phyloP scores from a whole-genome alignment of 1,139 yeast genomes.

The Protomyces gravidus region DNA sequence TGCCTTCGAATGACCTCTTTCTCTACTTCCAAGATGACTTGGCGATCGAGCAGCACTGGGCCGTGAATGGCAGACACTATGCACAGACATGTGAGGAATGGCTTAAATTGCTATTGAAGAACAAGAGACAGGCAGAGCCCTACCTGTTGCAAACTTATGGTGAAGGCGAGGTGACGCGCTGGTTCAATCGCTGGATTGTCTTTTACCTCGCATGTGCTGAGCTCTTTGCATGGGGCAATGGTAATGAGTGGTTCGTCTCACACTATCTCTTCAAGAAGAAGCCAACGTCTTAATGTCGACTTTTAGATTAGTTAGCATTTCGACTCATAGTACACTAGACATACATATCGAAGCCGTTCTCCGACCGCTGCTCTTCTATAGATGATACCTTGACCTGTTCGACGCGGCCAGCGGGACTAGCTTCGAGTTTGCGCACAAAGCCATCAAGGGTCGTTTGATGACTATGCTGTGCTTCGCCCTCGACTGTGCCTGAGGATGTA shows the following conservation, averaged over 20 bases:
- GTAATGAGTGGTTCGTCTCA: conserved; percentile 28
- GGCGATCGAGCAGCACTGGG: conserved; percentile 28
- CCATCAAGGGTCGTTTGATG: conserved; percentile 1
- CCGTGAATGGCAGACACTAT: conserved; percentile 28
- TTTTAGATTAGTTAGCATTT: no score
- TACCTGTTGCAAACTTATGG: conserved; percentile 21
- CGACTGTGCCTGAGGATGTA: conserved; percentile 16
- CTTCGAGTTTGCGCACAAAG: conserved; percentile 3
- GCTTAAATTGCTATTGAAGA: conserved; percentile 23
- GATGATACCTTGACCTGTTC: background rate
- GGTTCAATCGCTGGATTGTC: conserved; percentile 29
- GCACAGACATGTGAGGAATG: conserved; percentile 28
- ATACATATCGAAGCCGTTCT: no score
- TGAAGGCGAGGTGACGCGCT: conserved; percentile 19
- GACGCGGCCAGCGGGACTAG: conserved; percentile 19
- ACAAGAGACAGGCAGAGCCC: conserved; percentile 24
- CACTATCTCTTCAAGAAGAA: conserved; percentile 27
- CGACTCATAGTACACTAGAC: no score
- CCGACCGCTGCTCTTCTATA: no score
- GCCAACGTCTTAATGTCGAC: conserved; percentile 2
- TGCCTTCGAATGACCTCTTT: conserved; percentile 27
- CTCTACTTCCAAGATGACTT: conserved; percentile 27
- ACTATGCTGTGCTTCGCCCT: conserved; percentile 18
- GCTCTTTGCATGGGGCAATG: conserved; percentile 27
- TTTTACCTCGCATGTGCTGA: conserved; percentile 29